Evolutionary conservation across 805 yeast genomes (phyloP), one percentile per base, ranked within the genome.

Genomic region (Suhomyces prunicola): DNA sequence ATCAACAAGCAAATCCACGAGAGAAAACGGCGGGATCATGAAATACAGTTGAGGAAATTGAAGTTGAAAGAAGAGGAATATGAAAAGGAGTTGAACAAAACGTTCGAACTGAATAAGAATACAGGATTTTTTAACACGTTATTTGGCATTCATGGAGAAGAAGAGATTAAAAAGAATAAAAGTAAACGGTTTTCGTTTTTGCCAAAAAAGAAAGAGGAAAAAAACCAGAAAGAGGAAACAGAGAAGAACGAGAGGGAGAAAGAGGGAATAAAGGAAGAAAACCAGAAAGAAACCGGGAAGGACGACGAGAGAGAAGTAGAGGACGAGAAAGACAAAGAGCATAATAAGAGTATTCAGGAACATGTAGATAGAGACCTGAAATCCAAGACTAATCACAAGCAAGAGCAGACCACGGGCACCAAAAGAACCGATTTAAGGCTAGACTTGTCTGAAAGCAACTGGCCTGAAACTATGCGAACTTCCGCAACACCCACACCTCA

Each of bases 21-120:
- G 50, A 63, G 80, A 44, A 71, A 70, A 53, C 62, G 69, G 31
- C 63, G 62, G 46, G 80, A 75, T 55, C 78, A 74, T 55, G 78
- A 74, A 51, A 46, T 61, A 44, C 71, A 69, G 48, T 62, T 75
- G 15, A 63, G 62, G 46, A 69, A 73, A 50, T 57, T 74, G 31
- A 67, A 64, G 52, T 55, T 58, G 45, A 73, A 72, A 59, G 79
- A 75, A 56, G 76, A 70, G 52, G 72, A 73, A 53, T 72, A 70
- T 50, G 78, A 71, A 46, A 59, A 60, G 46, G 66, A 65, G 26
- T 49, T 72, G 24, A 57, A 62, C 40, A 61, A 73, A 6, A 64
- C 66, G 12, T 56, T 57, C 12, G 66, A 63, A 42, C 56, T 57
- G 36, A 58, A 56, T 44, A 62, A 66, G 7, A 59, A 54, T 42